Conservation (phyloP, 2,329 filamentous ascomycete species). For the Trichoderma guizhouense region DNA sequence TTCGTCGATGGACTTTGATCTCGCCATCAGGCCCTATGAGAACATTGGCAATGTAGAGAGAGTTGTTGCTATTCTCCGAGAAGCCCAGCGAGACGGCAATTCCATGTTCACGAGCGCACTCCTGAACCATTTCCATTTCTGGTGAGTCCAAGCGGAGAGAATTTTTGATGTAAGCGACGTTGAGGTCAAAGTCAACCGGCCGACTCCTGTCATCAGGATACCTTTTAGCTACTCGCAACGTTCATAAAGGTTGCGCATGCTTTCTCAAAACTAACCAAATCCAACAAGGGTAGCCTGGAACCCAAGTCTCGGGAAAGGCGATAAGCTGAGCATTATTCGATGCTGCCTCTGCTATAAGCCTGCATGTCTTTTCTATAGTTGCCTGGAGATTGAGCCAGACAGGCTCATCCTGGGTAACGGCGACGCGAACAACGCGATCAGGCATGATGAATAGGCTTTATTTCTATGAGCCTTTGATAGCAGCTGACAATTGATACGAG, state of each 20-base stretch:
- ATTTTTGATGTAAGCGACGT: constrained; percentile 9
- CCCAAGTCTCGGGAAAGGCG: constrained; percentile 1
- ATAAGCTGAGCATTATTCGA: constrained; percentile 1
- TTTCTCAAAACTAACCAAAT: not conserved
- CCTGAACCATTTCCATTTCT: not conserved
- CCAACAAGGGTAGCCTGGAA: constrained; percentile 12
- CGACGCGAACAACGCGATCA: not conserved
- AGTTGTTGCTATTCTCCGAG: constrained; percentile 9
- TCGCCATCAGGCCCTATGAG: constrained; percentile 4
- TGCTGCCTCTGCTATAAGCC: not conserved
- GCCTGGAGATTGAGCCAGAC: not conserved
- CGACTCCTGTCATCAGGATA: not conserved
- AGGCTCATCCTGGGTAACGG: constrained; percentile 5
- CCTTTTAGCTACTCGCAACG: not conserved
- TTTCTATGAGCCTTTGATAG: not conserved
- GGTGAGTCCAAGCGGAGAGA: constrained; percentile 4
- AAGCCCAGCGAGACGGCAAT: constrained; percentile 1
- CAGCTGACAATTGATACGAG: not conserved
- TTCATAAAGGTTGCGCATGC: not conserved
- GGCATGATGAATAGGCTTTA: not conserved
- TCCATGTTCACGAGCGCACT: not conserved
- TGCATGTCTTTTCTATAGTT: constrained; percentile 1
- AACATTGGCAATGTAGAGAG: not conserved
- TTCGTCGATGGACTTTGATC: constrained; percentile 3
- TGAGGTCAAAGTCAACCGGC: not conserved